Percentiles rank a stretch among this genome's conserved stretches.
These are phyloP conservation scores for Sporormia fimetaria DNA, from an alignment of 495 filamentous ascomycete species.

Conservation along the genomic window DNA sequence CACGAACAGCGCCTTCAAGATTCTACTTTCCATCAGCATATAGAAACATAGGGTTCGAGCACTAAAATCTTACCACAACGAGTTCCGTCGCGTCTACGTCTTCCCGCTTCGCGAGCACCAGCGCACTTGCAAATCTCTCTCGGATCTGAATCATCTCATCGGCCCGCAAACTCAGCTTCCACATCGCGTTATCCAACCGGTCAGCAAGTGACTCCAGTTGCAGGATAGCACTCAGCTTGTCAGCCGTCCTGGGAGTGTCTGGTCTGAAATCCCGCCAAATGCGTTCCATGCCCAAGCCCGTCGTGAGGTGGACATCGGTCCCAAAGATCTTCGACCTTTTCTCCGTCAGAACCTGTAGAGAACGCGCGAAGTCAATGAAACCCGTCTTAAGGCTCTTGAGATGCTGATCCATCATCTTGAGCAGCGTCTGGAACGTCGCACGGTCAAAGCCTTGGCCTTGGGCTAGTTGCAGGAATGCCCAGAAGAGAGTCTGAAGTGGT, in stretches of 20 bases:
- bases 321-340: no score
- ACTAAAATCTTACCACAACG: conserved; percentile 11
- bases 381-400: neutral
- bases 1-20: conserved; percentile 16
- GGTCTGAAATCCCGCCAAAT: conserved; percentile 70
- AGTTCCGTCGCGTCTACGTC: conserved; percentile 19
- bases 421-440: conserved; percentile 22
- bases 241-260: conserved; percentile 43
- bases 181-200: conserved; percentile 56
- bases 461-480: conserved; percentile 18
- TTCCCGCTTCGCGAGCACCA: conserved; percentile 12
- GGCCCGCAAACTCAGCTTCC: conserved; percentile 30
- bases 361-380: neutral
- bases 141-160: conserved; percentile 26
- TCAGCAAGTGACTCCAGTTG: conserved; percentile 58
- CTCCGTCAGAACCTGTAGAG: no score
- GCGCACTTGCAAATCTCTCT: conserved; percentile 20
- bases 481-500: conserved; percentile 10
- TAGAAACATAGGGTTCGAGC: neutral
- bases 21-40: conserved; percentile 3
- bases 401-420: conserved; percentile 7
- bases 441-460: conserved; percentile 11
- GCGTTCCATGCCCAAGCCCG: conserved; percentile 71
- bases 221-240: conserved; percentile 41
- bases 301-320: conserved; percentile 30